These are phyloP conservation scores for Panellus pusillus DNA, from an alignment of 768 basidiomycete genomes.

Conservation along the genomic window DNA sequence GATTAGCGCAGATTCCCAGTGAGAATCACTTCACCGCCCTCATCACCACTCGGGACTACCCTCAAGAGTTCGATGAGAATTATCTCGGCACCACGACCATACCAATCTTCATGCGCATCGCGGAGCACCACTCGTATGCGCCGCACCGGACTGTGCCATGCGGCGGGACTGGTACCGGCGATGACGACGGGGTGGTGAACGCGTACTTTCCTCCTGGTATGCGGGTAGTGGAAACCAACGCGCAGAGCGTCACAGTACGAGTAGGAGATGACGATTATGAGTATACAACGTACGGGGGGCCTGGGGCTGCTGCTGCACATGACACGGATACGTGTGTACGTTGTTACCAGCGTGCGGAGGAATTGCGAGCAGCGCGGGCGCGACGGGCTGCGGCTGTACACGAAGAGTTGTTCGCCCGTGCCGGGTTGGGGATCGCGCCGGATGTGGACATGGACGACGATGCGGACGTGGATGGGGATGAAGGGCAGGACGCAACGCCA, in stretches of 20 bases:
- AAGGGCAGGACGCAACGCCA: background rate
- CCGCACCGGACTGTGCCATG: slow-evolving; percentile 3
- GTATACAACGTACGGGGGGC: slow-evolving; percentile 44
- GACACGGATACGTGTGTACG: slow-evolving; percentile 36
- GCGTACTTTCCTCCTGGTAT: slow-evolving; percentile 39
- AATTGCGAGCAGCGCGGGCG: slow-evolving; percentile 11
- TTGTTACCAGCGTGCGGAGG: slow-evolving; percentile 20
- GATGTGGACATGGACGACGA: slow-evolving; percentile 23
- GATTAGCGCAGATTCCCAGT: slow-evolving; percentile 32
- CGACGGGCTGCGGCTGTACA: background rate
- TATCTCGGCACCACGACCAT: slow-evolving; percentile 34
- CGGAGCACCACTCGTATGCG: slow-evolving; percentile 49
- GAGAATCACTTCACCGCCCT: slow-evolving; percentile 30
- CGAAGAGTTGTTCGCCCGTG: slow-evolving; percentile 8
- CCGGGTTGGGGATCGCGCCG: slow-evolving; percentile 22
- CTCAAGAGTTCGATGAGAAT: slow-evolving; percentile 26
- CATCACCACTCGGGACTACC: slow-evolving; percentile 24
- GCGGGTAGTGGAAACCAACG: slow-evolving; percentile 17
- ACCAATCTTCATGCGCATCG: slow-evolving; percentile 59
- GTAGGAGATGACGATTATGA: slow-evolving; percentile 14
- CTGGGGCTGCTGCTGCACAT: slow-evolving; percentile 41
- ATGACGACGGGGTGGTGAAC: slow-evolving; percentile 38
- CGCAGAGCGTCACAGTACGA: slow-evolving; percentile 10
- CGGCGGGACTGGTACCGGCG: slow-evolving; percentile 5
- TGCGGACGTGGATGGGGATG: slow-evolving; percentile 22